Base-by-base conservation (phyloP, 1,139 yeast species). In the Protomyces lactucae-debilis region DNA sequence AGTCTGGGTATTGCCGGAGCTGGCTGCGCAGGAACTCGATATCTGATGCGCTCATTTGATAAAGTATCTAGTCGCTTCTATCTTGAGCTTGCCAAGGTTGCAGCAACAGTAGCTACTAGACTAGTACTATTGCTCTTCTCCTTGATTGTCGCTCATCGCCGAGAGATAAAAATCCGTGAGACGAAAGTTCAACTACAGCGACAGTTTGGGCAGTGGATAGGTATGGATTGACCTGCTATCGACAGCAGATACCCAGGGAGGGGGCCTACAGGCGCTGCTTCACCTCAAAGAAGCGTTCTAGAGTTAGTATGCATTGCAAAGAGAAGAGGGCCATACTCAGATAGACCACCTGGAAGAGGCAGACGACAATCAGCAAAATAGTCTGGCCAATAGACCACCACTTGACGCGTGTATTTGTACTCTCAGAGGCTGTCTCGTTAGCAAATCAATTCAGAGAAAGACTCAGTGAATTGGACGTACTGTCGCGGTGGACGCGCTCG, bases 361-460 rank as follows among this genome's bases (percentile, higher is more conserved):
- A 88, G 80, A 91, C 93, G 68, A 83, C 84, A 52, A 87, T 87
- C 60, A 93, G 97, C 67, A 93, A 92, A 65, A 86, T 72, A 69
- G 93, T 80, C 78, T 93, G 99, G 82, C 92, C 88, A 48, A 89
- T 82, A 36, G 96, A 88, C 99, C 99, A 93, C 91, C 95, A 93
- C 78, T 93, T 93, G 72, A 93, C 98, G 74, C 99, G 85, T 65
- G 95, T 87, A 77, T 93, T 93, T 61, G 99, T 93, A 36, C 96
- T 87, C 78, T 93, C 99, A 23, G 52, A 43, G 23, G 48, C 48
- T 43, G 48, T 4, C 48, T 10, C 48, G 21, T 43, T 18, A 16
- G 48, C 5, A n/a, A 3, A 10, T 5, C 6, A 2, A 2, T 18
- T 8, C 5, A 43, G 25, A 18, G 25, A 43, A 21, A 43, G 23